These are phyloP conservation scores for Ceratocystiopsis brevicomis DNA, from an alignment of 2,329 filamentous ascomycete species.

Conservation along the genomic window DNA sequence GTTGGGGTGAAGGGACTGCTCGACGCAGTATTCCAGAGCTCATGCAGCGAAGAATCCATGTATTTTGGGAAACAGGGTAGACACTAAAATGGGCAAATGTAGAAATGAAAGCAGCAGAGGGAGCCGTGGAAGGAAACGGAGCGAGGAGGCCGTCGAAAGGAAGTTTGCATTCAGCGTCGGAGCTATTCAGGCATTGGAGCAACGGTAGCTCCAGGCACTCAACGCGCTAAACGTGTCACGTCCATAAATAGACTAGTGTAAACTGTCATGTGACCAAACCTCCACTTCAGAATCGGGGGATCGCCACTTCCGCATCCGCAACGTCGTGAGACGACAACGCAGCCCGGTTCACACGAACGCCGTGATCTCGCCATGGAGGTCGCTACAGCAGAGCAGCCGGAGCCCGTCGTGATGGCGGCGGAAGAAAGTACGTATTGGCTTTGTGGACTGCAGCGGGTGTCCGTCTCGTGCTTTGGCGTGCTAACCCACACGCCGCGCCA, in stretches of 20 bases:
- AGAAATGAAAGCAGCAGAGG: neutral
- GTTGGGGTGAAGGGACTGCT: constrained; percentile 67
- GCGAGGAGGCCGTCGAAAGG: constrained; percentile 1
- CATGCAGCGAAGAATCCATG: constrained; percentile 67
- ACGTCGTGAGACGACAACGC: too few relatives aligned
- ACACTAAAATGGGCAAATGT: neutral
- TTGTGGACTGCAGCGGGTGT: too few relatives aligned
- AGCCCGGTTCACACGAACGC: too few relatives aligned
- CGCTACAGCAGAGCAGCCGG: neutral
- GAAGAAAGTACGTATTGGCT: constrained; percentile 9
- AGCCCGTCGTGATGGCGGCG: constrained; percentile 10
- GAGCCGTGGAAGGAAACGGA: neutral
- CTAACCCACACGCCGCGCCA: constrained; percentile 10
- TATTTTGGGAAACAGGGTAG: constrained; percentile 14
- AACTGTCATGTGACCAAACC: too few relatives aligned
- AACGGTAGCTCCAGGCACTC: constrained; percentile 4
- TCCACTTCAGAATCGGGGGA: too few relatives aligned
- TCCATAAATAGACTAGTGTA: neutral
- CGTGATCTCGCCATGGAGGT: constrained; percentile 1
- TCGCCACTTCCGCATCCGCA: too few relatives aligned
- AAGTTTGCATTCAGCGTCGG: neutral
- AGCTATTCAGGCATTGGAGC: neutral
- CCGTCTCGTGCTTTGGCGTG: too few relatives aligned
- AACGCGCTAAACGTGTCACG: neutral
- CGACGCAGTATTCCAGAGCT: constrained; percentile 86